These are phyloP conservation scores for Lunularia cruciata DNA, from an alignment of 225 moss, liverwort and hornwort species.

Conservation along the genomic window DNA sequence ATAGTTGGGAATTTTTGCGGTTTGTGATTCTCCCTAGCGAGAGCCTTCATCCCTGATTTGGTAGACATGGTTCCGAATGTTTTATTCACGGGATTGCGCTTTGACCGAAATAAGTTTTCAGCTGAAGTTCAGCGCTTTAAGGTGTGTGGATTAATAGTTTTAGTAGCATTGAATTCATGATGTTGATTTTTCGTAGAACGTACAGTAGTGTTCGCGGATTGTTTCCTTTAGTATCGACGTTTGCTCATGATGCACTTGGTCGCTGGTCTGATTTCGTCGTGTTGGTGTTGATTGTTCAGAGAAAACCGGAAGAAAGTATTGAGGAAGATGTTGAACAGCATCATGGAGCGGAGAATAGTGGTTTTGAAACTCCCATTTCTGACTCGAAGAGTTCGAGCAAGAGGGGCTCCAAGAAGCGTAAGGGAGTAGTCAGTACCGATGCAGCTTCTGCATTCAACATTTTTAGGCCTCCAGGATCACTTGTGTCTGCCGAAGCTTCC, in stretches of 20 bases:
- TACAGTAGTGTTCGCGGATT: too few relatives aligned
- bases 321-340: not conserved
- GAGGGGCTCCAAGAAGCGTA: not conserved
- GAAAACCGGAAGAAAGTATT: not conserved
- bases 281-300: not conserved
- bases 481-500: not conserved
- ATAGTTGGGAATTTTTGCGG: too few relatives aligned
- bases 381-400: not conserved
- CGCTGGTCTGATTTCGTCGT: not conserved
- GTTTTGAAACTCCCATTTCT: not conserved
- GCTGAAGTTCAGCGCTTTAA: slow-evolving; percentile 57
- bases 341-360: not conserved
- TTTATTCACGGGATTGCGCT: slow-evolving; percentile 70
- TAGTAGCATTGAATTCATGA: not conserved
- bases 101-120: slow-evolving; percentile 59
- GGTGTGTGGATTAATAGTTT: slow-evolving; percentile 4
- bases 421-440: not conserved
- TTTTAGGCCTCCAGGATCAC: slow-evolving; percentile 13
- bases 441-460: slow-evolving; percentile 6
- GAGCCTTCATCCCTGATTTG: too few relatives aligned
- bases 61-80: slow-evolving; percentile 77
- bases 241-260: not conserved
- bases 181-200: too few relatives aligned
- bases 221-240: too few relatives aligned
- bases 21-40: too few relatives aligned